Percentiles rank a stretch among this genome's conserved stretches.
These are phyloP conservation scores for Penicillium mononematosum DNA, from an alignment of 495 filamentous ascomycete genomes.

Conservation along the genomic window DNA sequence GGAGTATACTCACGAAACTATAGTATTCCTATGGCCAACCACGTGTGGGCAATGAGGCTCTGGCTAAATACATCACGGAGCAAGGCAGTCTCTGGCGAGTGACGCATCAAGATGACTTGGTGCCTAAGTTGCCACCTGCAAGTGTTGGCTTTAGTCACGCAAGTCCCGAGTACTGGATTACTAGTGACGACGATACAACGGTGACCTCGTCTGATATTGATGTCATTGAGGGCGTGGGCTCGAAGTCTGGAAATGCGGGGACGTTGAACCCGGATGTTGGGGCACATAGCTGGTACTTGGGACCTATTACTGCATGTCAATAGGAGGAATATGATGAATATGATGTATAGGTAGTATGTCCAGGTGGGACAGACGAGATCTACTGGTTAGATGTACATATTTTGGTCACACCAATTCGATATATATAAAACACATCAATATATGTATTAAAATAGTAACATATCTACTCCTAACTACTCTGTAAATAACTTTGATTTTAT, in stretches of 20 bases:
- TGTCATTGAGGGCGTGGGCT: conserved; percentile 34
- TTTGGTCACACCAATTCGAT: background rate
- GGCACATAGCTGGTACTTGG: conserved; percentile 29
- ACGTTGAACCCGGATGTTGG: conserved; percentile 1
- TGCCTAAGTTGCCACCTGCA: conserved; percentile 62
- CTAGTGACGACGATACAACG: conserved; percentile 34
- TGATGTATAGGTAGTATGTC: background rate
- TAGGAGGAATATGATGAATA: conserved; percentile 4
- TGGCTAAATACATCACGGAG: conserved; percentile 55
- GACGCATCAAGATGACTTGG: conserved; percentile 66
- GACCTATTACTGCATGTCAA: conserved; percentile 22
- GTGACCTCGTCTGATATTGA: conserved; percentile 45
- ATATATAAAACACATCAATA: background rate
- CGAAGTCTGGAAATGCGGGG: conserved; percentile 42
- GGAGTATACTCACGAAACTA: background rate
- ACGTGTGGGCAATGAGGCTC: conserved; percentile 58
- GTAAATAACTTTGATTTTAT: background rate
- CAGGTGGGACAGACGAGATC: background rate
- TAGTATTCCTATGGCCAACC: conserved; percentile 69
- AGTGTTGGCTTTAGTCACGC: conserved; percentile 58
- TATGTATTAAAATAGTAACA: background rate
- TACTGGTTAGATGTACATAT: background rate
- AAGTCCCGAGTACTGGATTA: conserved; percentile 68
- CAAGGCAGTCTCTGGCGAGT: conserved; percentile 57
- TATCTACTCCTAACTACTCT: background rate